phyloP scores from a whole-genome alignment of 2,329 filamentous ascomycete species.

The Akanthomyces dipterigenus region DNA sequence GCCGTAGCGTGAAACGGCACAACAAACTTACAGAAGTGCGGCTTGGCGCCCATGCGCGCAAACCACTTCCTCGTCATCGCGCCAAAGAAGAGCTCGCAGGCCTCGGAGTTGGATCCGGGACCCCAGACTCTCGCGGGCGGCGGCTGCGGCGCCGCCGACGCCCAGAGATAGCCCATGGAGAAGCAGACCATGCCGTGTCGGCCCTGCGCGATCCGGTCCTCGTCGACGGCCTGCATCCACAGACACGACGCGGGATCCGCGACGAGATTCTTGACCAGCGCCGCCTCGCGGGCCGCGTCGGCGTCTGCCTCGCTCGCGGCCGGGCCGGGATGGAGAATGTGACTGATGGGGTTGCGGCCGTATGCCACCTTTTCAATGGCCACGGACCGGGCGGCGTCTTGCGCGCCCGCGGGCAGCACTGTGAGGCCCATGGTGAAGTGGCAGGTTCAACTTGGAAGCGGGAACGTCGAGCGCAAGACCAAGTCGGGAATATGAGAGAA shows the following conservation, averaged over 20 bases:
- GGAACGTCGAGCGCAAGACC: not conserved
- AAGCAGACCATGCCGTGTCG: conserved; percentile 28
- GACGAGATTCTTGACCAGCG: conserved; percentile 18
- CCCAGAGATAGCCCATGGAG: conserved; percentile 29
- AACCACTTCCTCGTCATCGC: conserved; percentile 24
- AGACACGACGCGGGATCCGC: conserved; percentile 21
- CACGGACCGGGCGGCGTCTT: conserved; percentile 9
- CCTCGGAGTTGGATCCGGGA: conserved; percentile 26
- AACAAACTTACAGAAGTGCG: conserved; percentile 28
- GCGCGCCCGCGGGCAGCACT: conserved; percentile 1
- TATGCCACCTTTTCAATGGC: conserved; percentile 12
- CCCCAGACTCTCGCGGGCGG: conserved; percentile 21
- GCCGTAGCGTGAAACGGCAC: too few species aligned
- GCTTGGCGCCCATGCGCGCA: conserved; percentile 25
- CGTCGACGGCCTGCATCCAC: conserved; percentile 32
- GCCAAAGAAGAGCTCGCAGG: conserved; percentile 26
- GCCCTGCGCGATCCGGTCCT: conserved; percentile 21
- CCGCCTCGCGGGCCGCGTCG: conserved; percentile 16
- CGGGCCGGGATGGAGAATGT: conserved; percentile 26
- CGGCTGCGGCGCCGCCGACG: conserved; percentile 21
- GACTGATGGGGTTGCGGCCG: conserved; percentile 18
- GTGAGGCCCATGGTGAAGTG: conserved; percentile 6
- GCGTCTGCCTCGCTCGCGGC: conserved; percentile 6
- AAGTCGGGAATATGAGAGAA: not conserved
- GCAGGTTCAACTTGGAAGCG: not conserved